Evolutionary conservation across 768 basidiomycete genomes (phyloP).

Genomic region (Leccinum disarticulatum): DNA sequence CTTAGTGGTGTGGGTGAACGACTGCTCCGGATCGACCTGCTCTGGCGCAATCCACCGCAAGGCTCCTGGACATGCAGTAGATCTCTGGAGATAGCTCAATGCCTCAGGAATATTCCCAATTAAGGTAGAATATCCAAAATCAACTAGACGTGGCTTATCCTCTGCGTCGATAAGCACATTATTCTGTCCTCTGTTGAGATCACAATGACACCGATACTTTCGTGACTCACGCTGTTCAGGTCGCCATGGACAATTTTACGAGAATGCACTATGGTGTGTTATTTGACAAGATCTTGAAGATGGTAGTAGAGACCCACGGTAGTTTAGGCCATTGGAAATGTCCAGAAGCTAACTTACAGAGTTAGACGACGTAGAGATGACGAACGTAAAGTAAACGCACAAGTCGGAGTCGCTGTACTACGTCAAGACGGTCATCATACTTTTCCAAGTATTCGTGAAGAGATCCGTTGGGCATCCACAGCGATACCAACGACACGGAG

Average conservation of each 20-base stretch:
- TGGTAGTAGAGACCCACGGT: not conserved
- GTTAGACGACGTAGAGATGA: not conserved
- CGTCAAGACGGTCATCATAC: not conserved
- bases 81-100: not conserved
- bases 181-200: not conserved
- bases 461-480: not conserved
- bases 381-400: not conserved
- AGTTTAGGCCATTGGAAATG: not conserved
- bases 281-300: not conserved
- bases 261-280: not conserved
- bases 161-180: slow-evolving; percentile 3
- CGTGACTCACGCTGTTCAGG: not conserved
- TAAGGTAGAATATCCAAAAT: not conserved
- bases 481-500: not conserved
- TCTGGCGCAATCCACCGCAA: not conserved
- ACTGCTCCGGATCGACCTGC: not conserved
- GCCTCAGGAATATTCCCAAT: not conserved
- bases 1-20: not conserved
- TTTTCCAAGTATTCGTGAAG: not conserved
- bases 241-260: not conserved
- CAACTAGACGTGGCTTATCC: no score
- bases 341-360: not conserved
- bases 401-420: not conserved
- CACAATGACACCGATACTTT: no score
- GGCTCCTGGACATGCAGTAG: not conserved